A percentile compares a stretch with the other conserved stretches of the same genome.
Evolutionary conservation across 2,329 filamentous ascomycete genomes (phyloP).

Genomic region (Xylariaceae sp.): DNA sequence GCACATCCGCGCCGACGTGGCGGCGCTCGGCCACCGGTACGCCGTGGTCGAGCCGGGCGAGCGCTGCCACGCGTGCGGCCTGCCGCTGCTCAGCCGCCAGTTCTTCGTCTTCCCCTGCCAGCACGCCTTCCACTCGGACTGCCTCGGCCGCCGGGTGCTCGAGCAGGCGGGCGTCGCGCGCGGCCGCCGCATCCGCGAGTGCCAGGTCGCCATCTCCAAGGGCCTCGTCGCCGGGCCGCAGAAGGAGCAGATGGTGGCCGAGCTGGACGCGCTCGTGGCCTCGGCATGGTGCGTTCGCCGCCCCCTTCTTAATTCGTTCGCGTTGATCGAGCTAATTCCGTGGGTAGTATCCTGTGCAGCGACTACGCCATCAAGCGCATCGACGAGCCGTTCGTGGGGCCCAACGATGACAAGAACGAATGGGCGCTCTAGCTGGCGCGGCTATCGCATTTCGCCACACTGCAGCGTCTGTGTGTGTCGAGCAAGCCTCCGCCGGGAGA

Average conservation of each 20-base stretch:
- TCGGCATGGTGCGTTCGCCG: constrained; percentile 62
- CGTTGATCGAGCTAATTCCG: no score
- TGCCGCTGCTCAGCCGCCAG: constrained; percentile 80
- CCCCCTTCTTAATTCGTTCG: no score
- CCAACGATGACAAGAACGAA: constrained; percentile 65
- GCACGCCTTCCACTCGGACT: constrained; percentile 95
- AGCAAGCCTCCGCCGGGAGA: no score
- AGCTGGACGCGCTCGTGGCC: constrained; percentile 87
- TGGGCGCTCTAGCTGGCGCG: constrained; percentile 76
- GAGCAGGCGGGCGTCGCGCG: constrained; percentile 71
- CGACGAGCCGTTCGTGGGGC: constrained; percentile 81
- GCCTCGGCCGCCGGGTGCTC: constrained; percentile 76
- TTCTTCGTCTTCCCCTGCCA: constrained; percentile 99
- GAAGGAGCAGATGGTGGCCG: constrained; percentile 75
- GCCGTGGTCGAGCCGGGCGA: constrained; percentile 96
- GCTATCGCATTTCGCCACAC: no score
- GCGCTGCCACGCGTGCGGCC: constrained; percentile 79
- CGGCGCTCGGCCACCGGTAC: constrained; percentile 77
- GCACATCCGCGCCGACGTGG: constrained; percentile 87
- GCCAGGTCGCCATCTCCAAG: constrained; percentile 76
- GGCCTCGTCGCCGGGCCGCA: constrained; percentile 62
- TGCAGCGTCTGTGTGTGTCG: no score
- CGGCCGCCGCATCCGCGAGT: constrained; percentile 71
- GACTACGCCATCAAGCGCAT: constrained; percentile 92
- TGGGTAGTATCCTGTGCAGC: constrained; percentile 87